Evolutionary conservation across 2,329 filamentous ascomycete genomes (phyloP), one percentile per base, ranked within the genome.

Genomic region (Scleromitrula shiraiana): DNA sequence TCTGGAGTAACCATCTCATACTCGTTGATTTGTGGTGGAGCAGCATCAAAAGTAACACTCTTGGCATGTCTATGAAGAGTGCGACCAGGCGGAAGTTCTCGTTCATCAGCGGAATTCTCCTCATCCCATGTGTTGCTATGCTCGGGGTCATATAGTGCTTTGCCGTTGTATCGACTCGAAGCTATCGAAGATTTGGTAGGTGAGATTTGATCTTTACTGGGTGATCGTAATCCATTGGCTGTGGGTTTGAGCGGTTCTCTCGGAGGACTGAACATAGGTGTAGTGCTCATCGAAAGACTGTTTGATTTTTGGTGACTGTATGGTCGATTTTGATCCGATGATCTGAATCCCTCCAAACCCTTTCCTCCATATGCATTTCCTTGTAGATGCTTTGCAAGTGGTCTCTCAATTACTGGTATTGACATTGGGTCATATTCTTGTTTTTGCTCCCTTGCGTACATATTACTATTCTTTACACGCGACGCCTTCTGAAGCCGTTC

Each of bases 1-100:
- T 96, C 93, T 9, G 93, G 93, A 2, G 93, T 98, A 27, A 88
- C 86, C 85, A 96, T 90, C 68, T 97, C 93, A 65, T 97, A 98
- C 68, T 98, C 93, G 64, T 97, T 95, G 61, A 98, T 78, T 64
- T 95, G 87, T 20, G 93, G 93, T 19, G 91, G 91, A 2, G 88
- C 89, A 30, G 84, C 85, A 68, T 97, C 89, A 64, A 98, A 98
- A 0, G 91, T 98, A 50, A 98, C 93, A 61, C 90, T 96, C 74
- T 98, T 98, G 40, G 88, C 83, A 67, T 95, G 87, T 46, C 89
- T 85, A 63, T 88, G 85, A 35, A 89, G 74, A 10, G 75, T 76
- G 55, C 79, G 80, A 46, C 85, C 83, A 6, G 78, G 77, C 29
- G 80, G 78, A 14, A 83, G 70, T 43, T 81, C 69, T 36, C 71